Percentiles rank a stretch among this genome's conserved stretches.
Evolutionary conservation across 106 monocot genomes (phyloP).

Genomic region (Phalaenopsis equestris): DNA sequence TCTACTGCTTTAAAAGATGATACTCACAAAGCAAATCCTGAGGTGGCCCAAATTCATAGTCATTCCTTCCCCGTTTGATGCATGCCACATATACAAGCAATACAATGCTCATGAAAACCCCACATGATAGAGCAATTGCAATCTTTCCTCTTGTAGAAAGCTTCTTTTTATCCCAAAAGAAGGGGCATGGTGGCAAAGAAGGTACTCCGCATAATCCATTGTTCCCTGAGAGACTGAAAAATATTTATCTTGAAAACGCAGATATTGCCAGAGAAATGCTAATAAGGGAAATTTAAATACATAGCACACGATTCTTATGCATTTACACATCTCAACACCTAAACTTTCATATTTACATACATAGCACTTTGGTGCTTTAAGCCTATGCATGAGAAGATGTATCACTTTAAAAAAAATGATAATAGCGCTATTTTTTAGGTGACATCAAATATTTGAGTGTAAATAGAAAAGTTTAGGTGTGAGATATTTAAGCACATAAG

Average conservation of each 20-base stretch:
- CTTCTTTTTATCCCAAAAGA: slow-evolving; percentile 73
- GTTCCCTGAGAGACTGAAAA: slow-evolving; percentile 83
- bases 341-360: too few relatives aligned
- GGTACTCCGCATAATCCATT: slow-evolving; percentile 96
- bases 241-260: background rate
- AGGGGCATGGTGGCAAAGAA: slow-evolving; percentile 77
- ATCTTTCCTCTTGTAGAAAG: slow-evolving; percentile 71
- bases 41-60: slow-evolving; percentile 93
- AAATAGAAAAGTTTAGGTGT: too few relatives aligned
- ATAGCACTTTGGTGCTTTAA: too few relatives aligned
- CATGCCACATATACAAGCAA: slow-evolving; percentile 57
- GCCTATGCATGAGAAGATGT: too few relatives aligned
- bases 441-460: too few relatives aligned
- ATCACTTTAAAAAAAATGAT: too few relatives aligned
- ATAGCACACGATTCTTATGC: too few relatives aligned
- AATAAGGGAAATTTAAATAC: background rate
- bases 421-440: too few relatives aligned
- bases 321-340: too few relatives aligned
- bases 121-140: slow-evolving; percentile 64
- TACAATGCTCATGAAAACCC: slow-evolving; percentile 32
- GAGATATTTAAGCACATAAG: too few relatives aligned
- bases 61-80: slow-evolving; percentile 55
- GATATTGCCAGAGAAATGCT: background rate
- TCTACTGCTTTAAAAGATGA: background rate
- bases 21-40: slow-evolving; percentile 89